Percentiles rank a stretch among this genome's conserved stretches.
These are phyloP conservation scores for Candida mattraensis DNA, from an alignment of 805 yeast species.

Conservation along the genomic window DNA sequence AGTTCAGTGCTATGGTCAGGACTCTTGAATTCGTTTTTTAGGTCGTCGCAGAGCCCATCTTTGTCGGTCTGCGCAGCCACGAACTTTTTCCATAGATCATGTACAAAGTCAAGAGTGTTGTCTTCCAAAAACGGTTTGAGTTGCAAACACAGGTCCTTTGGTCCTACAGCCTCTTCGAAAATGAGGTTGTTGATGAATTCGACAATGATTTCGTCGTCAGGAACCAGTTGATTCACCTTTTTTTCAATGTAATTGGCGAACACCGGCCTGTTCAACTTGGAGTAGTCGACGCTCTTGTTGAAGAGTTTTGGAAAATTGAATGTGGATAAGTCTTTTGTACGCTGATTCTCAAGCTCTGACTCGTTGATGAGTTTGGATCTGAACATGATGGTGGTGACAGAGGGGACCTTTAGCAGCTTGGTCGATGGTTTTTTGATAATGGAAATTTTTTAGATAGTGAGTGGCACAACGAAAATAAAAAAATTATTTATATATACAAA, in stretches of 20 bases:
- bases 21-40: slow-evolving; percentile 21
- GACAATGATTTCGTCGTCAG: slow-evolving; percentile 50
- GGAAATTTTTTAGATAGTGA: slow-evolving; percentile 11
- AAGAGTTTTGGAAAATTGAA: slow-evolving; percentile 38
- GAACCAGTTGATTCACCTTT: slow-evolving; percentile 37
- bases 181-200: slow-evolving; percentile 46
- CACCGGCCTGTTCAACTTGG: slow-evolving; percentile 40
- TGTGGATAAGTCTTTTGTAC: slow-evolving; percentile 14
- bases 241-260: slow-evolving; percentile 41
- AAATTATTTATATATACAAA: not conserved
- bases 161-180: slow-evolving; percentile 39
- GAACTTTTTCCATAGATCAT: slow-evolving; percentile 44
- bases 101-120: slow-evolving; percentile 40
- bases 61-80: slow-evolving; percentile 43
- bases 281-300: slow-evolving; percentile 35
- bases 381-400: too few relatives aligned
- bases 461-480: too few relatives aligned
- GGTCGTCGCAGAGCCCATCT: slow-evolving; percentile 45
- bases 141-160: slow-evolving; percentile 43
- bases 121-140: slow-evolving; percentile 45
- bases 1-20: too few relatives aligned
- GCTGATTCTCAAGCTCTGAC: slow-evolving; percentile 15
- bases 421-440: too few relatives aligned
- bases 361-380: slow-evolving; percentile 16
- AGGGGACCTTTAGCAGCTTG: too few relatives aligned